phyloP scores from a whole-genome alignment of 2,329 filamentous ascomycete species.

The Fonsecaea erecta region DNA sequence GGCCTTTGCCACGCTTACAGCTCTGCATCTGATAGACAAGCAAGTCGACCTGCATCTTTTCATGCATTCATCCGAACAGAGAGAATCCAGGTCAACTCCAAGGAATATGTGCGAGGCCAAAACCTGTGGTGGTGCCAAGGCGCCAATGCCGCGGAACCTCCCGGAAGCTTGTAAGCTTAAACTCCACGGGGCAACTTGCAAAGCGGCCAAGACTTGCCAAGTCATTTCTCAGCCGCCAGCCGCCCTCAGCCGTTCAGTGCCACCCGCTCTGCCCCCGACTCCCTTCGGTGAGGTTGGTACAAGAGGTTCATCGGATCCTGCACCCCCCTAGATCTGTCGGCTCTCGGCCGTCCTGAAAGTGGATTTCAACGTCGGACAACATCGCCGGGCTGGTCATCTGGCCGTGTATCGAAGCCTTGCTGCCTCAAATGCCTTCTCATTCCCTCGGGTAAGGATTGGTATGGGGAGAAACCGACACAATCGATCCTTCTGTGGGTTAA shows the following conservation, averaged over 20 bases:
- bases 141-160: background rate
- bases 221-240: too few relatives aligned
- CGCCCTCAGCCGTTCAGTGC: background rate
- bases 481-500: too few relatives aligned
- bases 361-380: background rate
- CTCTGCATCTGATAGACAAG: background rate
- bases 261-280: background rate
- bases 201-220: too few relatives aligned
- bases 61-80: background rate
- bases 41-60: background rate
- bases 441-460: background rate
- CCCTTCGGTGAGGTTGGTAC: background rate
- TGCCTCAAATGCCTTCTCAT: background rate
- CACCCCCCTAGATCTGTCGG: background rate
- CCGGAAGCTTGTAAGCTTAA: conserved; percentile 2
- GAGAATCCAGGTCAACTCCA: background rate
- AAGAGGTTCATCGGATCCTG: background rate
- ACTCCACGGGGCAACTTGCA: background rate
- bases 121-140: background rate
- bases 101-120: background rate
- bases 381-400: background rate
- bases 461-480: background rate
- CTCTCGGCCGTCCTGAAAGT: background rate
- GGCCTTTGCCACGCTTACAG: background rate
- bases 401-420: background rate